These are phyloP conservation scores for Marsdenia floribunda DNA, from an alignment of 257 asterid genomes.

Conservation along the genomic window DNA sequence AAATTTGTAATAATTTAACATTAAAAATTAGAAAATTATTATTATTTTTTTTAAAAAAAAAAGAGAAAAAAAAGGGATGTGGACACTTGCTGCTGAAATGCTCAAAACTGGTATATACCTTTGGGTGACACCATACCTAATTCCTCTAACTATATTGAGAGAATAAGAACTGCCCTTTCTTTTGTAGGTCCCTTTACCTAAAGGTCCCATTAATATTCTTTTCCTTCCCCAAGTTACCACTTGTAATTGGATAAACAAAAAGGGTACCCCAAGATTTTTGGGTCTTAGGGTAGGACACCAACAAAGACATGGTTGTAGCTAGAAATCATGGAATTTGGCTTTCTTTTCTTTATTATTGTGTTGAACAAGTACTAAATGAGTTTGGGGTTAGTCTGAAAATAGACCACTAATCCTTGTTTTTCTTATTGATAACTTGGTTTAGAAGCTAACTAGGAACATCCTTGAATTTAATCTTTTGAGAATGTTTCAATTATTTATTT, in stretches of 20 bases:
- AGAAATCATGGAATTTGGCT: background rate
- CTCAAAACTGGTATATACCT: no score
- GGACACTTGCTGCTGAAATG: no score
- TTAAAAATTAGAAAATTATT: no score
- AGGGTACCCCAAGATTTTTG: background rate
- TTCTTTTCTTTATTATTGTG: background rate
- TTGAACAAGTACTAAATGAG: background rate
- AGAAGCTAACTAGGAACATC: no score
- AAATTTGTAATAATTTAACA: no score
- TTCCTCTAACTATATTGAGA: constrained; percentile 6
- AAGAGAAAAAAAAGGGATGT: no score
- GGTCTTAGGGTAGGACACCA: background rate
- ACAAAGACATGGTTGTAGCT: background rate
- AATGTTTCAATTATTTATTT: no score
- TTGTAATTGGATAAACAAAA: background rate
- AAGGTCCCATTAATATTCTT: background rate
- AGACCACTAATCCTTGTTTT: background rate
- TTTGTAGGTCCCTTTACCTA: background rate
- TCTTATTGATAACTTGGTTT: no score
- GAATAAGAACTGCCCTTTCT: background rate
- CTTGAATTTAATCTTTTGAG: no score
- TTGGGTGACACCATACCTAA: constrained; percentile 11
- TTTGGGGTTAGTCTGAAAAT: background rate
- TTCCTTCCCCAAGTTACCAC: background rate
- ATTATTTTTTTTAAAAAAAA: no score